phyloP scores from a whole-genome alignment of 2,329 filamentous ascomycete species.

The Trichoderma endophyticum region DNA sequence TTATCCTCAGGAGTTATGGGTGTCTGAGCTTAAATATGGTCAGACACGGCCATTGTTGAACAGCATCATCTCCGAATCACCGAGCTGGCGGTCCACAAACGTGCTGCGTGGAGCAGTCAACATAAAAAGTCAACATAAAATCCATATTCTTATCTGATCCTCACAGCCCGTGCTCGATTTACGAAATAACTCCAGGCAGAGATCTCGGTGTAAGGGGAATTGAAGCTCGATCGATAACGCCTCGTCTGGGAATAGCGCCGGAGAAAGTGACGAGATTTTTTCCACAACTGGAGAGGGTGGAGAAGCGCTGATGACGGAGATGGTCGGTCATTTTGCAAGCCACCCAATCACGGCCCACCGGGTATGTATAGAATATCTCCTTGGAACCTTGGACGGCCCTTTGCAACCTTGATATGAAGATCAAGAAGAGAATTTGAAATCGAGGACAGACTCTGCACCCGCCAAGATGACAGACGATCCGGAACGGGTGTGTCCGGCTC shows the following conservation, averaged over 20 bases:
- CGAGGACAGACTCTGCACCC: neutral
- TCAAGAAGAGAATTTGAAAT: neutral
- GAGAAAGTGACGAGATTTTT: neutral
- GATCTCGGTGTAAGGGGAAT: neutral
- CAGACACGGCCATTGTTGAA: neutral
- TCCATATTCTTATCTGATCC: neutral
- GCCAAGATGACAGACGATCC: conserved; percentile 2
- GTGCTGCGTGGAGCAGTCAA: neutral
- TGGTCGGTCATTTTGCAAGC: conserved; percentile 1
- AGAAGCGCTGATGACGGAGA: conserved; percentile 2
- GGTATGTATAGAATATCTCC: neutral
- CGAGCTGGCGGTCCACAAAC: neutral
- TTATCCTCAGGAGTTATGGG: neutral
- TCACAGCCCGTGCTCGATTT: neutral
- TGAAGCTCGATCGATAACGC: neutral
- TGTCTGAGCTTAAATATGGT: neutral
- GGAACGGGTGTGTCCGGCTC: conserved; percentile 5
- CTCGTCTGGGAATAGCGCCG: neutral
- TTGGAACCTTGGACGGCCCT: neutral
- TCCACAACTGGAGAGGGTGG: neutral
- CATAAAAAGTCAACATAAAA: neutral
- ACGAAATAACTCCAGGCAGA: neutral
- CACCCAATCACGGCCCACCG: neutral
- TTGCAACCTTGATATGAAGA: neutral
- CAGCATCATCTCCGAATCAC: neutral